phyloP scores from a whole-genome alignment of 371 early-diverging fungal genomes.

The Sporodiniella umbellata region DNA sequence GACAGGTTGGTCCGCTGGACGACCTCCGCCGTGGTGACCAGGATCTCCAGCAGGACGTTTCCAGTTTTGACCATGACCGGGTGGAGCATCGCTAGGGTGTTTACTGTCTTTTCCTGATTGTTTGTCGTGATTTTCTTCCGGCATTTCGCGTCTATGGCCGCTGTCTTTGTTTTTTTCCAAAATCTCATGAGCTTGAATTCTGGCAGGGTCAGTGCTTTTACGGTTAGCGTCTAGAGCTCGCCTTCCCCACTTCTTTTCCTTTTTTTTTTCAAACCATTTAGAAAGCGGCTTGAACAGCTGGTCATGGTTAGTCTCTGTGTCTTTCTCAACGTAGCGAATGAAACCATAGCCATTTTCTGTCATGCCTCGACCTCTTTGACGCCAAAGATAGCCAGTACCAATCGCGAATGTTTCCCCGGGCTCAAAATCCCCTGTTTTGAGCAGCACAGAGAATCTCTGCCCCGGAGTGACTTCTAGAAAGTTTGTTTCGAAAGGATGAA shows the following conservation, averaged over 20 bases:
- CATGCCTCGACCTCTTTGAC: constrained; percentile 14
- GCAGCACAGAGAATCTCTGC: constrained; percentile 27
- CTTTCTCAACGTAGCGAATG: constrained; percentile 11
- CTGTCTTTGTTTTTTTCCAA: too few species aligned
- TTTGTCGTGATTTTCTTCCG: background rate
- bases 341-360: constrained; percentile 28
- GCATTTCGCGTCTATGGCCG: too few species aligned
- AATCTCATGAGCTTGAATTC: too few species aligned
- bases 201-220: background rate
- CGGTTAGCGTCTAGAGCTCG: background rate
- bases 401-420: constrained; percentile 20
- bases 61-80: background rate
- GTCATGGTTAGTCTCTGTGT: background rate
- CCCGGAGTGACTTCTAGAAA: constrained; percentile 27
- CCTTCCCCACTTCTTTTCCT: background rate
- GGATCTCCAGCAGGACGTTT: background rate
- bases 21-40: background rate
- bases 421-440: constrained; percentile 14
- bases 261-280: background rate
- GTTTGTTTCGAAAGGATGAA: constrained; percentile 14
- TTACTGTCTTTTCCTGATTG: background rate
- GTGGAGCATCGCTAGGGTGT: background rate
- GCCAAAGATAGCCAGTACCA: constrained; percentile 22
- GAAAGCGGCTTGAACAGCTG: background rate
- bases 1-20: background rate